Base-by-base conservation (phyloP, 768 basidiomycete species). In the Austroboletus festivus region DNA sequence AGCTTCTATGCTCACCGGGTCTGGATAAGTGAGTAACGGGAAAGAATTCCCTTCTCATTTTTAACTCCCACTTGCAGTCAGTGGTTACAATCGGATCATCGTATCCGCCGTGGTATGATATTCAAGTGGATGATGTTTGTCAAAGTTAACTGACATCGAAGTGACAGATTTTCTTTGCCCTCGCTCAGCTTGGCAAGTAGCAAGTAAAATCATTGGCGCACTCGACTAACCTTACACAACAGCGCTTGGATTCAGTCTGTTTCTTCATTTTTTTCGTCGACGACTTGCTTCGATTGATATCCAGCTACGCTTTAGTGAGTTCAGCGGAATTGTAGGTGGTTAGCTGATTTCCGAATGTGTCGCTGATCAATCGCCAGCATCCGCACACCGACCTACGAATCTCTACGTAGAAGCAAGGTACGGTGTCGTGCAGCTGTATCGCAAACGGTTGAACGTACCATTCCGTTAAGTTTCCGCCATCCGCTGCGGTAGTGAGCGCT, bases 1-100 rank as follows among this genome's bases (percentile, higher is more conserved):
- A 64, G 62, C 44, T 62, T 62, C 28, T 63, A 63, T 21, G 47
- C 48, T 20, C 62, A 62, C 21, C 59, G 59, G 31, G 56, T 63
- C 18, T 64, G 59, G 58, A 61, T 62, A 52, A 62, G 60, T 62
- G 38, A 37, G 60, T 38, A n/a, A n/a, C 5, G 10, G 28, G 2
- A 37, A 16, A 7, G 16, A 13, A 2, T 3, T 19, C 21, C n/a
- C 6, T 1, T 19, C 20, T 31, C 12, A 9, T 38, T 13, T 1
- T 21, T 31, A 31, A 53, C 6, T 18, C 24, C 22, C 11, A 5
- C 21, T 34, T 37, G 12, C 39, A 62, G 61, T 63, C 21, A 61
- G 58, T 5, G 54, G 44, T 40, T 21, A 10, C 31, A 63, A 61
- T 30, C 52, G 49, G n/a, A 8, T 43, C 12, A 11, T 64, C 21